These are phyloP conservation scores for Aspergillus felis DNA, from an alignment of 2,329 filamentous ascomycete species.

Conservation along the genomic window DNA sequence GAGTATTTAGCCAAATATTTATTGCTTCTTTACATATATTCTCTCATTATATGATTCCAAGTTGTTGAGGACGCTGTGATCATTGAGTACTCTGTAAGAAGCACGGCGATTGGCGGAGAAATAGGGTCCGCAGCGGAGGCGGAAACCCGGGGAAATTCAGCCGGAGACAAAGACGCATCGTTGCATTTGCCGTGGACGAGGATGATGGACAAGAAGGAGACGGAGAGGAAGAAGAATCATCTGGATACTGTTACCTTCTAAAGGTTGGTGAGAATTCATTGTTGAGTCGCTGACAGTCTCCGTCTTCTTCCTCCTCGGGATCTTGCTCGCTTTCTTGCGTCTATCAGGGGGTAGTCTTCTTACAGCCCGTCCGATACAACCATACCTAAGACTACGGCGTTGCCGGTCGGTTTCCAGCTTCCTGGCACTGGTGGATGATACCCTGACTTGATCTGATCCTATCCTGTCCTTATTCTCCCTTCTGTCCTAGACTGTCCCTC, in stretches of 20 bases:
- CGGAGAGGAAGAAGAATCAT: no score
- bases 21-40: no score
- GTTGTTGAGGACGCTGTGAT: neutral
- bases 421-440: neutral
- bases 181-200: no score
- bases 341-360: neutral
- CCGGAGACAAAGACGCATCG: neutral
- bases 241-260: neutral
- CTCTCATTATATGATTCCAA: no score
- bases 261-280: no score
- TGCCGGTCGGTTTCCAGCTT: neutral
- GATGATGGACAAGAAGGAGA: neutral
- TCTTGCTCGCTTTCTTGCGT: neutral
- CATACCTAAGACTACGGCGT: no score
- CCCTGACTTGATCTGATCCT: neutral
- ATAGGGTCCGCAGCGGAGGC: slow-evolving; percentile 20
- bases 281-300: neutral
- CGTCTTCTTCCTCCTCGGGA: neutral
- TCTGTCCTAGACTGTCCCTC: neutral
- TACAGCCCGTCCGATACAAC: neutral
- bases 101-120: slow-evolving; percentile 32
- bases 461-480: neutral
- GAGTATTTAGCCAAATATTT: no score
- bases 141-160: slow-evolving; percentile 21
- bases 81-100: neutral